Evolutionary conservation across 257 asterid genomes (phyloP).

Genomic region (Nicotiana otophora): DNA sequence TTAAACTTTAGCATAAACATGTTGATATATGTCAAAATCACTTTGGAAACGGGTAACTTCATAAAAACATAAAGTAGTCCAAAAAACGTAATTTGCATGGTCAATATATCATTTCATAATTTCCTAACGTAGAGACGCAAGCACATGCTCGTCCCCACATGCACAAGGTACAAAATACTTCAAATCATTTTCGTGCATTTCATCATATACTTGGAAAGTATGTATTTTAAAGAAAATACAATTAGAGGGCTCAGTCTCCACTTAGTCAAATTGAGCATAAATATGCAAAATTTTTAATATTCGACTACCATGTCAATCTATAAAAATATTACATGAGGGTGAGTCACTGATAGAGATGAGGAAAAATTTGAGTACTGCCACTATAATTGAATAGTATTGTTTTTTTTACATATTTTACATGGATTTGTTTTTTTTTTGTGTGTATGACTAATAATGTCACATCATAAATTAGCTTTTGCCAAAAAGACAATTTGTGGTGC

Average conservation of each 20-base stretch:
- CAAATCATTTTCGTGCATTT: background rate
- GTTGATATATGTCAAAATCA: background rate
- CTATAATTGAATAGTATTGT: background rate
- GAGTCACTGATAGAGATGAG: background rate
- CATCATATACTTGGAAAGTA: background rate
- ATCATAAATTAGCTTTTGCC: background rate
- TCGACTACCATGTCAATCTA: background rate
- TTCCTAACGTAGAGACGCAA: background rate
- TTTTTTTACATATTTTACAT: background rate
- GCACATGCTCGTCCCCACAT: background rate
- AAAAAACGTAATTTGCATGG: background rate
- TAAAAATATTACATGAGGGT: background rate
- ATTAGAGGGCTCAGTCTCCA: background rate
- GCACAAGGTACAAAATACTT: background rate
- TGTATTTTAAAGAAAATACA: background rate
- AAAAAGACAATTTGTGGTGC: background rate
- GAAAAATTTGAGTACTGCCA: background rate
- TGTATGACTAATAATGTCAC: too few relatives aligned
- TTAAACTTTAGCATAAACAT: background rate
- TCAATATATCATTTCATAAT: background rate
- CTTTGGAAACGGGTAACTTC: background rate
- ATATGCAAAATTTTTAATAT: background rate
- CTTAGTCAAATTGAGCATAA: background rate
- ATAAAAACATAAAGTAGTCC: background rate
- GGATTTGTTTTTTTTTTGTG: background rate